Conservation (phyloP, 2,329 filamentous ascomycete genomes). For the Aspergillus hortae region DNA sequence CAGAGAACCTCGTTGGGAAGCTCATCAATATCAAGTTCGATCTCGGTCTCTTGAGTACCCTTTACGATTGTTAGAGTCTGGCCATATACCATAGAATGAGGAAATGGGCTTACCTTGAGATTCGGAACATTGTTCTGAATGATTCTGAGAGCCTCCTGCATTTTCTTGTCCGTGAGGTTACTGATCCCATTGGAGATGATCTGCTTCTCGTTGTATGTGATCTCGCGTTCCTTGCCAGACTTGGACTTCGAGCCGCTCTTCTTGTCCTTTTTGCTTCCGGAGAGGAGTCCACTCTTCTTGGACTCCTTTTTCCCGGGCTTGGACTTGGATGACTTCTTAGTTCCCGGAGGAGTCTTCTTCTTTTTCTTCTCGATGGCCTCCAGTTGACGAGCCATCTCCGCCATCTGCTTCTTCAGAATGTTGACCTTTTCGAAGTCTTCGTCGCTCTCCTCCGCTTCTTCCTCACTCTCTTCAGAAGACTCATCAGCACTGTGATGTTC, state of each 20-base stretch:
- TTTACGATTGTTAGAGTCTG: constrained; percentile 14
- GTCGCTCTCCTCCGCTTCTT: constrained; percentile 66
- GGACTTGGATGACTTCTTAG: constrained; percentile 46
- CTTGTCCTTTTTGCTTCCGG: constrained; percentile 57
- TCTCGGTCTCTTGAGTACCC: constrained; percentile 45
- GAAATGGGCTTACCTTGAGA: constrained; percentile 54
- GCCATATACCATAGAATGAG: background rate
- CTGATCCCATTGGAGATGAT: constrained; percentile 84
- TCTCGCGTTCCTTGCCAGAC: constrained; percentile 58
- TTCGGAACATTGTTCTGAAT: constrained; percentile 80
- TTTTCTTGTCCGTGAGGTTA: constrained; percentile 71
- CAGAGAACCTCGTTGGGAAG: constrained; percentile 46
- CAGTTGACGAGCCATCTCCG: constrained; percentile 67
- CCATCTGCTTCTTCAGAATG: constrained; percentile 67
- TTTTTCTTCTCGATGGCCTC: constrained; percentile 57
- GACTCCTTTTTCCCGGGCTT: constrained; percentile 28
- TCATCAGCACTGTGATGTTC: constrained; percentile 60
- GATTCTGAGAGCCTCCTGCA: constrained; percentile 78
- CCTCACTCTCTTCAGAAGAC: constrained; percentile 67
- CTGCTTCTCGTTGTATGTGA: constrained; percentile 79
- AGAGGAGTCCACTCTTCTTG: constrained; percentile 38
- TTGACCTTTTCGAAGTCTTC: constrained; percentile 62
- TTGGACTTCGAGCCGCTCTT: constrained; percentile 38
- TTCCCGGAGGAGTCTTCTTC: constrained; percentile 52
- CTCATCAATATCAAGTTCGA: constrained; percentile 48